phyloP scores from a whole-genome alignment of 306 rosid genomes.

The Begonia loranthoides region DNA sequence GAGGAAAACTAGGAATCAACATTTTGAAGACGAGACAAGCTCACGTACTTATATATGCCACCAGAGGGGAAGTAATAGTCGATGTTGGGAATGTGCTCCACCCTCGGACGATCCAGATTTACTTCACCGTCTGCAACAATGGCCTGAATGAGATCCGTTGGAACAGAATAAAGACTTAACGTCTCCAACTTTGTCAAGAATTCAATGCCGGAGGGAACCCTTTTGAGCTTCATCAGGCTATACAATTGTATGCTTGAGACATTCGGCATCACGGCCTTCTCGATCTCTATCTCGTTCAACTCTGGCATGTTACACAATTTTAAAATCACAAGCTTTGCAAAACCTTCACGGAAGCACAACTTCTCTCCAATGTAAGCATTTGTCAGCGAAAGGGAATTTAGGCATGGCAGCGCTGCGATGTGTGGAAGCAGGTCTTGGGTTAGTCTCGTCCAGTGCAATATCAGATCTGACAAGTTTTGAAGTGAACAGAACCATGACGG shows the following conservation, averaged over 20 bases:
- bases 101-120: neutral
- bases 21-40: too few relatives aligned
- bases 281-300: constrained; percentile 4
- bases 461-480: constrained; percentile 1
- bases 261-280: constrained; percentile 1
- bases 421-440: neutral
- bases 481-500: constrained; percentile 6
- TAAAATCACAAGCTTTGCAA: constrained; percentile 2
- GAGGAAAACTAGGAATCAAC: too few relatives aligned
- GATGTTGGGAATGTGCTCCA: constrained; percentile 5
- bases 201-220: constrained; percentile 4
- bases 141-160: neutral
- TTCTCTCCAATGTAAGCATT: constrained; percentile 3
- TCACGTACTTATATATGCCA: too few relatives aligned
- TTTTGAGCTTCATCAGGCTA: constrained; percentile 4
- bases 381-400: neutral
- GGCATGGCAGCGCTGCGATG: constrained; percentile 3
- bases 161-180: constrained; percentile 1
- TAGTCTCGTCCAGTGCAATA: constrained; percentile 7
- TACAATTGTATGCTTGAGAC: neutral
- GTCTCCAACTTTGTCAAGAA: constrained; percentile 3
- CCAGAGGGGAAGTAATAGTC: too few relatives aligned
- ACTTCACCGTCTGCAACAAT: neutral
- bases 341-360: constrained; percentile 1
- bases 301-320: neutral